Base-by-base conservation (phyloP, 371 early-diverging fungal species). In the Zychaea mexicana region DNA sequence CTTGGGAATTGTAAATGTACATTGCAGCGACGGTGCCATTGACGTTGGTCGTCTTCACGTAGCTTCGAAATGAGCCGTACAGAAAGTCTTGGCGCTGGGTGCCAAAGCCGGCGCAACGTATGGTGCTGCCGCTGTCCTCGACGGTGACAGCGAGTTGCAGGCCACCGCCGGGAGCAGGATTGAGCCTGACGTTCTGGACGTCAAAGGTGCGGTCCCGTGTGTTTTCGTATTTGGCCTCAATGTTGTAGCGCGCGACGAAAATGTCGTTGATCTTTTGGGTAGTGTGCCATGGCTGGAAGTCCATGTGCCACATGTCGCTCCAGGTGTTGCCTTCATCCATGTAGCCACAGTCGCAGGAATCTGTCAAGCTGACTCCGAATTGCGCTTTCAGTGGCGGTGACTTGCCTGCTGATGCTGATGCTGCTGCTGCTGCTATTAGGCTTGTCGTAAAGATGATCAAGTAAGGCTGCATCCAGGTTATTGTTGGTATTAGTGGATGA, bases 11-110 rank as follows among this genome's bases (percentile, higher is more conserved):
- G 36, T 61, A 70, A 12, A 76, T 42, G 32, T 67, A 76, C 69
- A 76, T 69, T 21, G 70, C 70, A 4, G 58, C 52, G 7, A 72
- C 73, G 1, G 73, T 72, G 21, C 76, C 76, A n/a, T 56, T 52
- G 15, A 70, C 55, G 32, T 55, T 17, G 4, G 76, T 59, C 1
- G 59, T 68, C 24, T 64, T 63, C 39, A 76, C 60, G 32, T 57
- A 55, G 31, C 52, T 56, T 49, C 70, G 67, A 38, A 69, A 75
- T 7, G 70, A 67, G 4, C 71, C 75, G 61, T 75, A 72, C 24
- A 75, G 36, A 7, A 65, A 31, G 39, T 71, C 68, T 3, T 31
- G 33, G 30, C 71, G 61, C 54, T 67, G 62, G 12, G 69, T 72
- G 21, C 69, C 73, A 28, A 72, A 49, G 4, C 64, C 62, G 19